phyloP scores from a whole-genome alignment of 352 stramenopile genomes.

The Phytopythium montanum region DNA sequence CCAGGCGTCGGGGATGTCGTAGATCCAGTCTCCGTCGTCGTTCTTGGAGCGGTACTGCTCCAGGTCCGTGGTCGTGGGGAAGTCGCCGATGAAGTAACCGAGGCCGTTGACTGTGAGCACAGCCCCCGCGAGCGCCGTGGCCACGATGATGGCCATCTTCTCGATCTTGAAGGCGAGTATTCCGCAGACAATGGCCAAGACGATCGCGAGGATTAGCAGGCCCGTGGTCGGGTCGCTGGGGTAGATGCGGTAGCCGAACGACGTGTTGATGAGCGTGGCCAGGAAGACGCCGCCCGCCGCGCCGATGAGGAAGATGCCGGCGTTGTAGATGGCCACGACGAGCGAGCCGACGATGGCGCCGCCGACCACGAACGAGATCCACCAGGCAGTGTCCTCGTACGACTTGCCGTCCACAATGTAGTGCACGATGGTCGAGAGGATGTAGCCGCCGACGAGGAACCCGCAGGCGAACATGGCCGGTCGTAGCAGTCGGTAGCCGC shows the following conservation, averaged over 20 bases:
- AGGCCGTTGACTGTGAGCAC: slow-evolving; percentile 41
- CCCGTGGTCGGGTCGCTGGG: slow-evolving; percentile 36
- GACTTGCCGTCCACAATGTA: slow-evolving; percentile 38
- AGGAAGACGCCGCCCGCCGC: slow-evolving; percentile 36
- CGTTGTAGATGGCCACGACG: slow-evolving; percentile 44
- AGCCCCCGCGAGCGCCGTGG: slow-evolving; percentile 51
- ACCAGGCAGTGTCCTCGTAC: slow-evolving; percentile 44
- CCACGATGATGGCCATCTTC: slow-evolving; percentile 41
- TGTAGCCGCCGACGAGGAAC: slow-evolving; percentile 51
- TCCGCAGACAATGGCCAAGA: slow-evolving; percentile 38
- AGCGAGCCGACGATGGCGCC: slow-evolving; percentile 42
- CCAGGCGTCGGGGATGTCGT: slow-evolving; percentile 47
- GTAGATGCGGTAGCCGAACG: slow-evolving; percentile 47
- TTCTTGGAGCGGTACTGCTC: slow-evolving; percentile 34
- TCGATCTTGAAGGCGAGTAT: slow-evolving; percentile 45
- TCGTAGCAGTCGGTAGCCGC: slow-evolving; percentile 46
- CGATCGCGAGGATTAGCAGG: slow-evolving; percentile 39
- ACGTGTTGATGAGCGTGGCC: slow-evolving; percentile 40
- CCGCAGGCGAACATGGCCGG: slow-evolving; percentile 61
- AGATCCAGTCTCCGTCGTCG: slow-evolving; percentile 29
- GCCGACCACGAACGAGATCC: slow-evolving; percentile 47
- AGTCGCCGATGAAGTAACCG: slow-evolving; percentile 61
- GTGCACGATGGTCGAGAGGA: slow-evolving; percentile 35
- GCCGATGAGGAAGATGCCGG: slow-evolving; percentile 52
- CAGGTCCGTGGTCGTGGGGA: slow-evolving; percentile 33